Evolutionary conservation across 106 monocot genomes (phyloP).

Genomic region (Platanthera guangdongensis): DNA sequence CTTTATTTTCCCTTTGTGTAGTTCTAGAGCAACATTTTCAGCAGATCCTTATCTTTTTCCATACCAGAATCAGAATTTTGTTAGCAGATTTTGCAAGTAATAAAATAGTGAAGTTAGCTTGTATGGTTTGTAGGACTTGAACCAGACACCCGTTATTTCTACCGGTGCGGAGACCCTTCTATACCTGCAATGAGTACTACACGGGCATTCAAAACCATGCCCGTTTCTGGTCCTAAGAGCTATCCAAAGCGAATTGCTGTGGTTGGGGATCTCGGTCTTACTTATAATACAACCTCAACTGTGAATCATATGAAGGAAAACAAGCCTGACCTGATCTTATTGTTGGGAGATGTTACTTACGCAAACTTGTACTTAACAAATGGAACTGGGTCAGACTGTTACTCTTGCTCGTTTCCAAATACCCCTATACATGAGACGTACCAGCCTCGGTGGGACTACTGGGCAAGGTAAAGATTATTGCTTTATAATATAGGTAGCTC

Average conservation of each 20-base stretch:
- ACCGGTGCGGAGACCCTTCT: conserved; percentile 80
- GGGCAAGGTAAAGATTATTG: conserved; percentile 55
- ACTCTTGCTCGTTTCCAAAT: conserved; percentile 61
- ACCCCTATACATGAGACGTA: conserved; percentile 90
- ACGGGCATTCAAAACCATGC: conserved; percentile 71
- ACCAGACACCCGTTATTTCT: conserved; percentile 55
- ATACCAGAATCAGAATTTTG: neutral
- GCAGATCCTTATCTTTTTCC: neutral
- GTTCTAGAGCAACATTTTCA: neutral
- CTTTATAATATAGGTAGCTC: neutral
- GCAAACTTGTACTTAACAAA: conserved; percentile 87
- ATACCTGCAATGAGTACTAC: conserved; percentile 49
- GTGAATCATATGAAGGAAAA: conserved; percentile 65
- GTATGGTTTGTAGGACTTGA: conserved; percentile 35
- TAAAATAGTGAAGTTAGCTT: conserved; percentile 4
- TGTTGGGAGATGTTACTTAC: conserved; percentile 81
- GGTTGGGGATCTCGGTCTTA: conserved; percentile 82
- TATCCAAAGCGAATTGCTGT: conserved; percentile 70
- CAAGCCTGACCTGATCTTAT: conserved; percentile 64
- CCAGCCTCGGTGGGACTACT: conserved; percentile 92
- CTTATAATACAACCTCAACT: conserved; percentile 77
- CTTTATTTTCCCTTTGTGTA: neutral
- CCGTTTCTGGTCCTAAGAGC: conserved; percentile 35
- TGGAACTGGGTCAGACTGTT: conserved; percentile 80
- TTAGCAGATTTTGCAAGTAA: neutral